Evolutionary conservation across 495 filamentous ascomycete species (phyloP).

Genomic region (Cairneyella variabilis): DNA sequence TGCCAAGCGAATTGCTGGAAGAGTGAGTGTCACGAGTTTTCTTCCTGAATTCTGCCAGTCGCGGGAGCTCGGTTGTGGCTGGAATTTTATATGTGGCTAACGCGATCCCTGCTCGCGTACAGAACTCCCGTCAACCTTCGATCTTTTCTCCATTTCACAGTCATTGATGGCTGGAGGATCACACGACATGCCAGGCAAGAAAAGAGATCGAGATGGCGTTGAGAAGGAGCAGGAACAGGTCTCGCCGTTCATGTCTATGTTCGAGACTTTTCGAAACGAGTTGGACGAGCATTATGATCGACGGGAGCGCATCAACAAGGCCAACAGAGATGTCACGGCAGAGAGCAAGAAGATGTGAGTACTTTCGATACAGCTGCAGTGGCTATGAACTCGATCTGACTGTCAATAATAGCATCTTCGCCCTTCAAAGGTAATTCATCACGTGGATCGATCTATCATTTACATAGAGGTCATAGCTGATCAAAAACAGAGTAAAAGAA

Average conservation of each 20-base stretch:
- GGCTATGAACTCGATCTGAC: too few relatives aligned
- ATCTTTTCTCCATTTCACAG: background rate
- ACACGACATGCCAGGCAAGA: constrained; percentile 30
- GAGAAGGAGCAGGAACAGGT: constrained; percentile 18
- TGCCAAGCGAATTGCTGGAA: background rate
- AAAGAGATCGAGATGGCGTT: constrained; percentile 32
- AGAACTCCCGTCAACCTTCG: background rate
- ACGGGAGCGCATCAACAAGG: constrained; percentile 83
- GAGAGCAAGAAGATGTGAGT: constrained; percentile 93
- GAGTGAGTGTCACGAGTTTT: background rate
- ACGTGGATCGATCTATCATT: background rate
- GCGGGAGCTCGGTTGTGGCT: background rate
- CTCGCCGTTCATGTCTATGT: constrained; percentile 64
- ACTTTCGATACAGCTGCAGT: too few relatives aligned
- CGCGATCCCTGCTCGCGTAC: background rate
- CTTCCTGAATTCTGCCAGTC: background rate
- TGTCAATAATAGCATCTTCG: constrained; percentile 91
- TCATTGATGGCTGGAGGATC: constrained; percentile 9
- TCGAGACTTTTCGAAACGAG: constrained; percentile 78
- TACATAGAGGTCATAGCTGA: constrained; percentile 13
- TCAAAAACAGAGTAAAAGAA: constrained; percentile 52
- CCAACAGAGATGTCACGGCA: constrained; percentile 84
- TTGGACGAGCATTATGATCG: constrained; percentile 94
- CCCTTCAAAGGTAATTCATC: constrained; percentile 73
- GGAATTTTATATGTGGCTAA: constrained; percentile 1